A percentile compares a stretch with the other conserved stretches of the same genome.
These are phyloP conservation scores for Salvia sclarea DNA, from an alignment of 305 asterid species.

Conservation along the genomic window DNA sequence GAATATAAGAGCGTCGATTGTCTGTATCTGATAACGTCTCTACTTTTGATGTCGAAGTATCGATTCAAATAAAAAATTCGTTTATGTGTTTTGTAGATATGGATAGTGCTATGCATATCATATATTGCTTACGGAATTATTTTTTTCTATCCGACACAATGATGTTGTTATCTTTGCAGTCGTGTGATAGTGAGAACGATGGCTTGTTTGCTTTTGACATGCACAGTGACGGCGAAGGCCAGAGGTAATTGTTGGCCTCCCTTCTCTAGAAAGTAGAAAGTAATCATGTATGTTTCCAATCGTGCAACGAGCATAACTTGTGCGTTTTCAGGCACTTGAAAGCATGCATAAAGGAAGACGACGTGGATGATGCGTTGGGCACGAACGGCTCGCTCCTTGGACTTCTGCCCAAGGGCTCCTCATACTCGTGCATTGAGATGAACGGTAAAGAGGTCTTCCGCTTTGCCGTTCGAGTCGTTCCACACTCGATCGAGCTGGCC, in stretches of 20 bases:
- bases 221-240: constrained; percentile 89
- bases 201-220: constrained; percentile 72
- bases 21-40: background rate
- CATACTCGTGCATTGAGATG: constrained; percentile 77
- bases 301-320: constrained; percentile 10
- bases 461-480: constrained; percentile 72
- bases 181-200: constrained; percentile 69
- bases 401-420: constrained; percentile 50
- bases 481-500: constrained; percentile 64
- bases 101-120: background rate
- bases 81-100: background rate
- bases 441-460: constrained; percentile 87
- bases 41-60: background rate
- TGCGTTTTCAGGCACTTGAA: constrained; percentile 60
- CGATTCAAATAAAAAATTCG: too few relatives aligned
- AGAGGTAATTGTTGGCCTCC: constrained; percentile 44
- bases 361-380: constrained; percentile 42
- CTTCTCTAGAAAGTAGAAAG: background rate
- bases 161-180: constrained; percentile 43
- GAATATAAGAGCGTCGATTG: background rate
- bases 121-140: background rate
- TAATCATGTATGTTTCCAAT: background rate
- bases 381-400: constrained; percentile 63
- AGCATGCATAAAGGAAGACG: constrained; percentile 52
- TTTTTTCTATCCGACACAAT: background rate